Conservation (phyloP, 2,329 filamentous ascomycete genomes). For the Trichothecium sympodiale region DNA sequence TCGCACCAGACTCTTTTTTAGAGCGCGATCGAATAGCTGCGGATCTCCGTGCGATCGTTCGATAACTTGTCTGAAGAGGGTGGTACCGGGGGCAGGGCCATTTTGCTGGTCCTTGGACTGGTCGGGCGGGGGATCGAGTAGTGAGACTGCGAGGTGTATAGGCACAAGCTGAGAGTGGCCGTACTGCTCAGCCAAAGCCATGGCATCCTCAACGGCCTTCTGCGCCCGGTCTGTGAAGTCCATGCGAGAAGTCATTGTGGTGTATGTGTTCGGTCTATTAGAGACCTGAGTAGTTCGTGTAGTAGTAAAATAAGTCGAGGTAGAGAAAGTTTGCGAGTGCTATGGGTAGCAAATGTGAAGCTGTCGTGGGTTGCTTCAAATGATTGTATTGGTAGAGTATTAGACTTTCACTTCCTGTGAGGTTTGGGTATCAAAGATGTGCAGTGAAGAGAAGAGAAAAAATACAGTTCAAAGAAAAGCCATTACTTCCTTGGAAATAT, state of each 20-base stretch:
- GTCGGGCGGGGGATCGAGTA: conserved; percentile 66
- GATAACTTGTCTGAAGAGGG: conserved; percentile 90
- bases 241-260: conserved; percentile 63
- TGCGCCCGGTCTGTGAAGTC: conserved; percentile 91
- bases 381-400: neutral
- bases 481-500: conserved; percentile 2
- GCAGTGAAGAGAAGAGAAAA: neutral
- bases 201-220: conserved; percentile 81
- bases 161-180: conserved; percentile 84
- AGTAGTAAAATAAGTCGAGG: neutral
- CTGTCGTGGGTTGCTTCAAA: neutral
- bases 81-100: conserved; percentile 49
- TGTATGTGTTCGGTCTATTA: conserved; percentile 5
- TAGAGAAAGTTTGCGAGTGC: neutral
- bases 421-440: conserved; percentile 10
- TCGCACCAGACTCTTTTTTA: conserved; percentile 87
- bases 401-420: neutral
- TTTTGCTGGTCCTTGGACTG: conserved; percentile 78
- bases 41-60: conserved; percentile 89
- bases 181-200: conserved; percentile 79
- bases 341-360: neutral
- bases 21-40: conserved; percentile 73
- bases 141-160: conserved; percentile 75
- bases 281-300: neutral
- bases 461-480: conserved; percentile 2